These are phyloP conservation scores for Malus hybrid DNA, from an alignment of 331 rosid genomes.

Conservation along the genomic window DNA sequence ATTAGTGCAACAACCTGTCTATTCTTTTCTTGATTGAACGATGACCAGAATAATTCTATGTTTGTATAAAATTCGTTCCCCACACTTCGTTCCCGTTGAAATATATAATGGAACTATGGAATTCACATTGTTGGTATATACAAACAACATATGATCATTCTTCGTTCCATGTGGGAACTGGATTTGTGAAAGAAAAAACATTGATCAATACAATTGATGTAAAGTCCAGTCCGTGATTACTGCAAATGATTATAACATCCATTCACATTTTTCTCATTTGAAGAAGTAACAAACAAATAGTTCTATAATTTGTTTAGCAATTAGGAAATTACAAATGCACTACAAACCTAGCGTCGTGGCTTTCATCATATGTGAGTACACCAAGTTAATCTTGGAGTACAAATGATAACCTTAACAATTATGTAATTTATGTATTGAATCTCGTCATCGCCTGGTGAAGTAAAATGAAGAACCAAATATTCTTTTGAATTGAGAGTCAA, in stretches of 20 bases:
- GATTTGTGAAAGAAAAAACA: background rate
- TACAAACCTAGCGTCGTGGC: background rate
- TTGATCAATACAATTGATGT: background rate
- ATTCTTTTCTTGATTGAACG: background rate
- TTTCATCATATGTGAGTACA: background rate
- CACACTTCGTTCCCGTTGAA: background rate
- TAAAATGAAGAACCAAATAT: background rate
- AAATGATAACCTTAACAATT: background rate
- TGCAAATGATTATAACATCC: background rate
- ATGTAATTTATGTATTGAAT: background rate
- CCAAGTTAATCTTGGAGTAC: background rate
- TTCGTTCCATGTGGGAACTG: background rate
- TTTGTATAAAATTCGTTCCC: no score
- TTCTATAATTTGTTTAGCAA: background rate
- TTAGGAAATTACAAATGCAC: background rate
- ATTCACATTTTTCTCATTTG: background rate
- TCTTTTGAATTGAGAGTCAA: background rate
- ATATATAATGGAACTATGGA: background rate
- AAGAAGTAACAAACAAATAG: background rate
- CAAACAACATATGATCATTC: background rate
- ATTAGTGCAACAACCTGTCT: no score
- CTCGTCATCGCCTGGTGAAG: background rate
- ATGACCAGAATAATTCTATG: background rate
- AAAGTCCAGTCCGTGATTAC: background rate
- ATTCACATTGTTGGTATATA: background rate